phyloP scores from a whole-genome alignment of 768 basidiomycete genomes.

The Candolleomyces efflorescens region DNA sequence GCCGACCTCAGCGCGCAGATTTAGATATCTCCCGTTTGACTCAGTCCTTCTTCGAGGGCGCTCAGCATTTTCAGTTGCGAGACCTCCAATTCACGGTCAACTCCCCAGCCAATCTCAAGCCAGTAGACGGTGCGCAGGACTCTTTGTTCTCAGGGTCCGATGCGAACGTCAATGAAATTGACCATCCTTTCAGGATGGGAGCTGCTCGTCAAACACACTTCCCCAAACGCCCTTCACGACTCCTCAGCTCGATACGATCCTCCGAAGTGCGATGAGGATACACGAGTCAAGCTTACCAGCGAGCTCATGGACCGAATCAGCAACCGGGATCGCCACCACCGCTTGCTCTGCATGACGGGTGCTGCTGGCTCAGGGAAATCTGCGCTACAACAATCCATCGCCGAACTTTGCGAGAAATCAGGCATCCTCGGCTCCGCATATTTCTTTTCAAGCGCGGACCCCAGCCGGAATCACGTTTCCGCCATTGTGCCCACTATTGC shows the following conservation, averaged over 20 bases:
- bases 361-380: conserved; percentile 2
- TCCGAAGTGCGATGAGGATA: not conserved
- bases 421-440: conserved; percentile 3
- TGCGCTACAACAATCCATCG: conserved; percentile 7
- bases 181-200: not conserved
- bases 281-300: not conserved
- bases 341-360: not conserved
- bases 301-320: not conserved
- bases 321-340: not conserved
- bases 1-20: too few relatives aligned
- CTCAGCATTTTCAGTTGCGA: too few relatives aligned
- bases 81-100: too few relatives aligned
- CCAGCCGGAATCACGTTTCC: conserved; percentile 1
- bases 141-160: too few relatives aligned
- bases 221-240: not conserved
- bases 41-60: too few relatives aligned
- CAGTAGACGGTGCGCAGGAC: too few relatives aligned
- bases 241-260: not conserved
- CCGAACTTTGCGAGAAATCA: not conserved
- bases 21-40: too few relatives aligned
- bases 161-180: too few relatives aligned
- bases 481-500: conserved; percentile 9
- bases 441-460: conserved; percentile 8
- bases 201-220: not conserved
- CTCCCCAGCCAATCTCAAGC: too few relatives aligned